These are phyloP conservation scores for Penicillium concentricum DNA, from an alignment of 2,329 filamentous ascomycete genomes.

Conservation along the genomic window DNA sequence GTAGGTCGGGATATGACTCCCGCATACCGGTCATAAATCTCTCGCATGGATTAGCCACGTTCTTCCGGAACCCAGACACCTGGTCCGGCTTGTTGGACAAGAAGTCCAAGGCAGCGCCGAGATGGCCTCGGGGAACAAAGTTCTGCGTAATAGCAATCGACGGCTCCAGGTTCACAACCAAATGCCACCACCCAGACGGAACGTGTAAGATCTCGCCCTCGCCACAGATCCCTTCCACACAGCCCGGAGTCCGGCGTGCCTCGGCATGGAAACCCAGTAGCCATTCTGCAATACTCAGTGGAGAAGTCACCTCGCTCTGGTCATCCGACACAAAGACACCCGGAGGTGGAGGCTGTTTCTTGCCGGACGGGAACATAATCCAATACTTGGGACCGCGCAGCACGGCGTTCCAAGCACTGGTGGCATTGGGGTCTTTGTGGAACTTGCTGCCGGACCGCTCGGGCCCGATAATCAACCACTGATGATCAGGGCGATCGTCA, in stretches of 20 bases:
- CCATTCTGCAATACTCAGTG: conserved; percentile 96
- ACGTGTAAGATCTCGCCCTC: conserved; percentile 89
- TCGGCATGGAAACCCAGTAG: conserved; percentile 83
- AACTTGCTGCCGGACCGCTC: conserved; percentile 88
- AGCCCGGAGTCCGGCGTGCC: conserved; percentile 72
- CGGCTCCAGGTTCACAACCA: conserved; percentile 83
- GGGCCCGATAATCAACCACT: conserved; percentile 91
- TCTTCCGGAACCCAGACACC: conserved; percentile 77
- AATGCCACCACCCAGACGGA: conserved; percentile 93
- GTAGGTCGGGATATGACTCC: conserved; percentile 62
- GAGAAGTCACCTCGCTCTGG: conserved; percentile 88
- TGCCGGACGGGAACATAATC: conserved; percentile 90
- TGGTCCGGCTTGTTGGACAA: conserved; percentile 79
- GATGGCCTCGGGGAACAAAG: conserved; percentile 76
- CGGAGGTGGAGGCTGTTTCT: conserved; percentile 65
- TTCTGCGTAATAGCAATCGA: conserved; percentile 93
- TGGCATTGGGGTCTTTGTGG: conserved; percentile 76
- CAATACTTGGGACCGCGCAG: conserved; percentile 91
- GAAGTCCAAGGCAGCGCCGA: conserved; percentile 75
- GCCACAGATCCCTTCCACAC: conserved; percentile 78
- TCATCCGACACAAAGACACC: conserved; percentile 89
- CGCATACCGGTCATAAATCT: conserved; percentile 71
- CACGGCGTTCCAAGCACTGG: conserved; percentile 88
- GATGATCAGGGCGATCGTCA: conserved; percentile 75
- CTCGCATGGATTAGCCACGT: conserved; percentile 69